Conservation (phyloP, 1,139 yeast genomes). For the Entelexis sorbosivorans region DNA sequence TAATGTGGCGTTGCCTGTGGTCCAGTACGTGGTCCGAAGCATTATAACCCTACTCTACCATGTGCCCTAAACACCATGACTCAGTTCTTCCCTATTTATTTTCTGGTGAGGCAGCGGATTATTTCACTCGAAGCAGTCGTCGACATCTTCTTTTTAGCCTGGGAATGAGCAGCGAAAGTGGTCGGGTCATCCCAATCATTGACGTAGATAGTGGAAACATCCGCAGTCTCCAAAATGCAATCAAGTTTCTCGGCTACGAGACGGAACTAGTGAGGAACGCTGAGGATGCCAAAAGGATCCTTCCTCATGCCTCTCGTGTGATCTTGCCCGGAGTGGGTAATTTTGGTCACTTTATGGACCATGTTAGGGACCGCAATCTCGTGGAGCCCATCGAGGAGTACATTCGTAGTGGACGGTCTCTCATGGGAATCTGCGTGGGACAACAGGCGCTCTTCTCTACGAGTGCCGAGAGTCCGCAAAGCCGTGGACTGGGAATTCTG, state of each 20-base stretch:
- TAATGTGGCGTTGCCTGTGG: not conserved
- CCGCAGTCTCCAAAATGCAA: slow-evolving; percentile 79
- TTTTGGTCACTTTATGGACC: slow-evolving; percentile 80
- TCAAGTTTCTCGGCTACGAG: slow-evolving; percentile 65
- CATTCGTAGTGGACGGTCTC: slow-evolving; percentile 59
- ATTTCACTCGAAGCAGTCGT: not conserved
- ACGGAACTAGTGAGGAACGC: slow-evolving; percentile 29
- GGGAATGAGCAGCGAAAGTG: not conserved
- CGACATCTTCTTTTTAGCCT: not conserved
- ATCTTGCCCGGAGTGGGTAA: slow-evolving; percentile 91
- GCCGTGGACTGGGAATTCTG: slow-evolving; percentile 46
- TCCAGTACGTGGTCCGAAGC: not conserved
- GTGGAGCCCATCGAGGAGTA: slow-evolving; percentile 54
- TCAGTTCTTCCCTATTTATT: not conserved
- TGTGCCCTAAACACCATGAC: not conserved
- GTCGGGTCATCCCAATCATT: slow-evolving; percentile 51
- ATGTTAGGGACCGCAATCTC: slow-evolving; percentile 51
- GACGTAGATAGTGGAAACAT: slow-evolving; percentile 95
- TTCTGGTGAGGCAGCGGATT: too few species aligned
- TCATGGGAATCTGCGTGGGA: slow-evolving; percentile 97
- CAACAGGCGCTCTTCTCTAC: slow-evolving; percentile 67
- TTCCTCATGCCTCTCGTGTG: slow-evolving; percentile 28
- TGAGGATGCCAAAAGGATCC: slow-evolving; percentile 28
- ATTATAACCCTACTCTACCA: not conserved
- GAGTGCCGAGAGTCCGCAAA: slow-evolving; percentile 62